Evolutionary conservation across 306 rosid genomes (phyloP), one percentile per base, ranked within the genome.

Genomic region (Trifolium fragiferum): DNA sequence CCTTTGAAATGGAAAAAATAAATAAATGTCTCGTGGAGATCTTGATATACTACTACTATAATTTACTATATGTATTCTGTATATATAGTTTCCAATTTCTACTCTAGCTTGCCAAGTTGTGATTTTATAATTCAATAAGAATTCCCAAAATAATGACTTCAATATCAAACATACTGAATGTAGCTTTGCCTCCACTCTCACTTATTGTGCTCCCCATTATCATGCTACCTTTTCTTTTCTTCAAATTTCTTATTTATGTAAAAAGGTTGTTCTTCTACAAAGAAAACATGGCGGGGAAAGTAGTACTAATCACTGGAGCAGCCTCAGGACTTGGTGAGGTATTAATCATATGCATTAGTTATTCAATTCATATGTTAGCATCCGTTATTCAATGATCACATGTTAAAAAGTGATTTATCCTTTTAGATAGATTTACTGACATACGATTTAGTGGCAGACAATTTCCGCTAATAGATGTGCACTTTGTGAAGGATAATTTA

Each of bases 251-350:
- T 40, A 8, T 10, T 46, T 46, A 49, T 33, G 13, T 60, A 0
- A 70, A 41, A 43, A 83, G 53, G 0, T 14, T 41, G 2, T 12
- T 79, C 0, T 12, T 79, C 0, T 11, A 8, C 73, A 5, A 12
- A 2, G 82, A 83, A 71, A 79, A 71, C 44, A 13, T 83, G 41
- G 68, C 68, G 38, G 25, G 8, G 7, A 83, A 83, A 66, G 84
- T 83, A 1, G 79, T 75, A 1, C 8, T 83, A n/a, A 79, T 83
- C 79, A 83, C 84, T 0, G 84, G 84, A 21, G 83, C 86, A 65
- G 86, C 82, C 79, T 49, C 86, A 33, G 84, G 84, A 32, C 76
- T 79, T 59, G 84, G 86, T 12, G 82, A 82, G 85, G 85, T 77
- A 5, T 30, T 1, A 30, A 0, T 30, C n/a, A n/a, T 25, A 1